These are phyloP conservation scores for Hanseniaspora jakobsenii DNA, from an alignment of 805 yeast species.

Conservation along the genomic window DNA sequence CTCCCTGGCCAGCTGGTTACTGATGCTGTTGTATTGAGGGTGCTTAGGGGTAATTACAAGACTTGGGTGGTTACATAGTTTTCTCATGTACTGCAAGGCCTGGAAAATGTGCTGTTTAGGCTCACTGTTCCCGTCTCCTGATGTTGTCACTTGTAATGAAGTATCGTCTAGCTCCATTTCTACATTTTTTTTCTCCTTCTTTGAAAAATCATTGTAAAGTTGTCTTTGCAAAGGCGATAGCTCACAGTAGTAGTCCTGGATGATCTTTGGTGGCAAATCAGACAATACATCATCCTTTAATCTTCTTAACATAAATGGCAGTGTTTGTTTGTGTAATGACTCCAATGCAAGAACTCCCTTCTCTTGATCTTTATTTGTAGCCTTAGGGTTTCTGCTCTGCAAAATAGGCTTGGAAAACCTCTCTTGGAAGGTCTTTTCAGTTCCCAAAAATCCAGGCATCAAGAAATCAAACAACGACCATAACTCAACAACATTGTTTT, in stretches of 20 bases:
- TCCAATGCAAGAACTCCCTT: slow-evolving; percentile 93
- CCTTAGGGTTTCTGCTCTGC: slow-evolving; percentile 78
- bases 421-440: slow-evolving; percentile 87
- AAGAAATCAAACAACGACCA: slow-evolving; percentile 96
- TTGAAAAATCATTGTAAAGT: slow-evolving; percentile 78
- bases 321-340: slow-evolving; percentile 87
- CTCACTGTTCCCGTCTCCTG: slow-evolving; percentile 31
- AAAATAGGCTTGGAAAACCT: slow-evolving; percentile 97
- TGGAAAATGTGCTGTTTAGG: slow-evolving; percentile 90
- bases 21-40: slow-evolving; percentile 68
- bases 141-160: no score
- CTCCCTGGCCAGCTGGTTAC: slow-evolving; percentile 43
- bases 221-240: slow-evolving; percentile 80
- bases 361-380: slow-evolving; percentile 86
- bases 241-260: slow-evolving; percentile 96
- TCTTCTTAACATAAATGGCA: slow-evolving; percentile 92
- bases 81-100: slow-evolving; percentile 93
- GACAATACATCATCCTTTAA: slow-evolving; percentile 90
- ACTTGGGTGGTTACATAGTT: slow-evolving; percentile 92
- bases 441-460: slow-evolving; percentile 97
- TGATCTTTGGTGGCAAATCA: slow-evolving; percentile 94
- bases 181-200: slow-evolving; percentile 65
- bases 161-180: slow-evolving; percentile 45
- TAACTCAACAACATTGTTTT: slow-evolving; percentile 86
- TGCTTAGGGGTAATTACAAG: slow-evolving; percentile 71